These are phyloP conservation scores for Penicillium coprophilum DNA, from an alignment of 495 filamentous ascomycete genomes.

Conservation along the genomic window DNA sequence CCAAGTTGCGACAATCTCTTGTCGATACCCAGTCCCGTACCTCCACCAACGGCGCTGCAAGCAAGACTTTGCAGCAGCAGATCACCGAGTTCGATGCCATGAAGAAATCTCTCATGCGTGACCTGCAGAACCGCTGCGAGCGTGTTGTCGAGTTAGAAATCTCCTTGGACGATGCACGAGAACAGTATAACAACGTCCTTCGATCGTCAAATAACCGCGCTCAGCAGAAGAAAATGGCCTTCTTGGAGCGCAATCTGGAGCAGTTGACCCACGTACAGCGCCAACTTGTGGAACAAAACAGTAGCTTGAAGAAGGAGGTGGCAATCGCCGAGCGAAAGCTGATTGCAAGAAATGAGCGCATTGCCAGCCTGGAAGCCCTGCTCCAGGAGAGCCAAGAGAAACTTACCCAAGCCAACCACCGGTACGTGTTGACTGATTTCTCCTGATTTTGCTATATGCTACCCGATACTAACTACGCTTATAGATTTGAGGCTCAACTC, in stretches of 20 bases:
- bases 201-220: constrained; percentile 94
- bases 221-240: constrained; percentile 99
- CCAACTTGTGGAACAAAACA: constrained; percentile 97
- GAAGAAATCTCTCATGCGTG: constrained; percentile 99
- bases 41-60: constrained; percentile 64
- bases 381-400: constrained; percentile 98
- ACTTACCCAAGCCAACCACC: constrained; percentile 89
- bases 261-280: constrained; percentile 96
- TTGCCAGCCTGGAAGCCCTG: constrained; percentile 84
- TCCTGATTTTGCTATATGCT: background rate
- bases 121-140: constrained; percentile 97
- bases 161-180: constrained; percentile 90
- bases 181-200: constrained; percentile 98
- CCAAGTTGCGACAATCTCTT: constrained; percentile 67
- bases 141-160: constrained; percentile 97
- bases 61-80: constrained; percentile 95
- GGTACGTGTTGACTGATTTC: constrained; percentile 56
- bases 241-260: constrained; percentile 96
- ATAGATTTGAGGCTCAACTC: constrained; percentile 93
- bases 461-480: constrained; percentile 12
- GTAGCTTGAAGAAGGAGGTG: constrained; percentile 95
- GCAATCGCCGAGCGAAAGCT: constrained; percentile 97
- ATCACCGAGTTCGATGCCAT: constrained; percentile 98
- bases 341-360: constrained; percentile 93
- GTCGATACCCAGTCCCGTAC: constrained; percentile 71